Conservation (phyloP, 2,329 filamentous ascomycete genomes). For the Xylaria sp. region DNA sequence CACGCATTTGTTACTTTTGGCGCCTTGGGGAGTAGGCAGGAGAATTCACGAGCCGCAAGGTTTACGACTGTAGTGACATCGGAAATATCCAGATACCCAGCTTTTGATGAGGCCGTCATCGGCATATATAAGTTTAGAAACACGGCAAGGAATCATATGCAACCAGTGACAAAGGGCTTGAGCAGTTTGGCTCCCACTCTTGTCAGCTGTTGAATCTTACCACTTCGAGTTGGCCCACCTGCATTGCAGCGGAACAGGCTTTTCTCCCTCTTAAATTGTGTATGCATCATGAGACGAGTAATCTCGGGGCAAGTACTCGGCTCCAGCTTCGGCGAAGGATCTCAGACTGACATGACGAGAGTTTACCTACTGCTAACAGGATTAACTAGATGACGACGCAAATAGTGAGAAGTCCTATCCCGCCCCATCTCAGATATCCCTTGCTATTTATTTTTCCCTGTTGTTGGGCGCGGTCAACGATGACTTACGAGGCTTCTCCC, state of each 20-base stretch:
- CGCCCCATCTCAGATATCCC: neutral
- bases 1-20: neutral
- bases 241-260: neutral
- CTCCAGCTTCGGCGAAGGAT: neutral
- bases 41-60: conserved; percentile 14
- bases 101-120: conserved; percentile 15
- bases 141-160: neutral
- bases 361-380: neutral
- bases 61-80: conserved; percentile 9
- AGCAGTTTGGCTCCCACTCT: neutral
- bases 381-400: neutral
- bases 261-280: neutral
- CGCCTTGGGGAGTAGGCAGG: conserved; percentile 7
- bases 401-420: conserved; percentile 12
- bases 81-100: conserved; percentile 25
- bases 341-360: neutral
- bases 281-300: neutral
- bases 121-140: conserved; percentile 16
- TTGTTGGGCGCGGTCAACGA: neutral
- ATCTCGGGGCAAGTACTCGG: neutral
- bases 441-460: conserved; percentile 5
- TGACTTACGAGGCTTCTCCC: neutral
- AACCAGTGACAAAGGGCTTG: neutral
- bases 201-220: neutral
- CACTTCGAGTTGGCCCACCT: neutral